phyloP scores from a whole-genome alignment of 805 yeast genomes.

The Candida maris region DNA sequence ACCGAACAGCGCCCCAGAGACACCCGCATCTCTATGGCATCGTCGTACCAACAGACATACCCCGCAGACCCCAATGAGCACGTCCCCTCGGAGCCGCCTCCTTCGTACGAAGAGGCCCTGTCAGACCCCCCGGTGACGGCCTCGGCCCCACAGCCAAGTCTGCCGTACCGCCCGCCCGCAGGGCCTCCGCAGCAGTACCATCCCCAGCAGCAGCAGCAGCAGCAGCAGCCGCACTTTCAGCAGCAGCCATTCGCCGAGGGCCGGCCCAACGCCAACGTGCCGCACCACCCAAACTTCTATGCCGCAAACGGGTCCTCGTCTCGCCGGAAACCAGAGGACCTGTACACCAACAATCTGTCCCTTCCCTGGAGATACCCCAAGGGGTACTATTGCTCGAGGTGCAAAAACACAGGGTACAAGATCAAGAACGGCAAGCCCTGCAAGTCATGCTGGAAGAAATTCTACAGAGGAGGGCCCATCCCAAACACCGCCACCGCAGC shows the following conservation, averaged over 20 bases:
- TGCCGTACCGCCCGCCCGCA: constrained; percentile 4
- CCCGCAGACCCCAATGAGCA: constrained; percentile 9
- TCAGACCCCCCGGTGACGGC: not conserved
- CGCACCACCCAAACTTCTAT: constrained; percentile 14
- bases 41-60: too few relatives aligned
- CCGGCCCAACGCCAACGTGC: constrained; percentile 4
- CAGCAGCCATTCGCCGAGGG: constrained; percentile 8
- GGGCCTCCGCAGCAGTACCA: constrained; percentile 3
- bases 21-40: too few relatives aligned
- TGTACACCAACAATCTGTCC: constrained; percentile 44
- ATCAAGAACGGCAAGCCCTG: constrained; percentile 61
- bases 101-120: constrained; percentile 13
- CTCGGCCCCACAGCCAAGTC: not conserved
- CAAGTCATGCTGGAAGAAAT: constrained; percentile 64
- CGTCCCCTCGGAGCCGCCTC: constrained; percentile 10
- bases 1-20: too few relatives aligned
- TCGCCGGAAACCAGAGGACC: constrained; percentile 22
- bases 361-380: constrained; percentile 68
- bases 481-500: constrained; percentile 11
- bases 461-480: constrained; percentile 33
- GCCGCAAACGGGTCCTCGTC: constrained; percentile 3
- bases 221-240: too few relatives aligned
- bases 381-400: constrained; percentile 59
- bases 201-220: constrained; percentile 18
- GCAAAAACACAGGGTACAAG: constrained; percentile 70